These are phyloP conservation scores for Holtermanniella nyarrowii DNA, from an alignment of 768 basidiomycete species.

Conservation along the genomic window DNA sequence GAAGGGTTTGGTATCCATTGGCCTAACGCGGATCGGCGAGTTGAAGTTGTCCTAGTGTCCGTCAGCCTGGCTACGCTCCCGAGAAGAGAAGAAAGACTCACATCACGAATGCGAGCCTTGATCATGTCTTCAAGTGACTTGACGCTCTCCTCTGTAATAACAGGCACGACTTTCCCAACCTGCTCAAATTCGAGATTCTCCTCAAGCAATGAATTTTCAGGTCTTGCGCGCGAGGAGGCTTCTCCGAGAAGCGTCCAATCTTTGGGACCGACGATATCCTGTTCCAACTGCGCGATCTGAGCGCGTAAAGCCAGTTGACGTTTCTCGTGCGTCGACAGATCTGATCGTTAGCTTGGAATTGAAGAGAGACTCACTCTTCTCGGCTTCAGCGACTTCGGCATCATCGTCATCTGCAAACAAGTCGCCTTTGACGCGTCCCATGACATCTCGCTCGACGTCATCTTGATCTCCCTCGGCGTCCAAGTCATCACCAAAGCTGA, in stretches of 20 bases:
- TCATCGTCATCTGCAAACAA: conserved; percentile 52
- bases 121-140: conserved; percentile 77
- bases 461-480: conserved; percentile 33
- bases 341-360: conserved; percentile 13
- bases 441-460: conserved; percentile 44
- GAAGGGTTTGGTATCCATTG: conserved; percentile 74
- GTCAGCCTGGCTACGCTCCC: not conserved
- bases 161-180: conserved; percentile 70
- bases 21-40: conserved; percentile 76
- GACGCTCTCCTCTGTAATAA: conserved; percentile 80
- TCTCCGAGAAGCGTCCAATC: conserved; percentile 92
- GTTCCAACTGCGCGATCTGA: conserved; percentile 72
- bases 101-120: conserved; percentile 74
- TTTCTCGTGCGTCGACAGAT: conserved; percentile 67
- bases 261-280: conserved; percentile 76
- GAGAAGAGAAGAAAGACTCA: conserved; percentile 27
- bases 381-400: conserved; percentile 33
- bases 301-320: conserved; percentile 61
- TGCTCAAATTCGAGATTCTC: conserved; percentile 94
- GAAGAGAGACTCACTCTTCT: conserved; percentile 24
- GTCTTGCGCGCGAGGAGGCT: conserved; percentile 66
- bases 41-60: conserved; percentile 58
- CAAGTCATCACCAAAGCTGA: conserved; percentile 11
- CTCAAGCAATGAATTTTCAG: conserved; percentile 81
- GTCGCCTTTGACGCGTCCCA: conserved; percentile 64